Percentiles rank a stretch among this genome's conserved stretches.
These are phyloP conservation scores for Triticum aestivum DNA, from an alignment of 176 grass and related monocot genomes.

Conservation along the genomic window DNA sequence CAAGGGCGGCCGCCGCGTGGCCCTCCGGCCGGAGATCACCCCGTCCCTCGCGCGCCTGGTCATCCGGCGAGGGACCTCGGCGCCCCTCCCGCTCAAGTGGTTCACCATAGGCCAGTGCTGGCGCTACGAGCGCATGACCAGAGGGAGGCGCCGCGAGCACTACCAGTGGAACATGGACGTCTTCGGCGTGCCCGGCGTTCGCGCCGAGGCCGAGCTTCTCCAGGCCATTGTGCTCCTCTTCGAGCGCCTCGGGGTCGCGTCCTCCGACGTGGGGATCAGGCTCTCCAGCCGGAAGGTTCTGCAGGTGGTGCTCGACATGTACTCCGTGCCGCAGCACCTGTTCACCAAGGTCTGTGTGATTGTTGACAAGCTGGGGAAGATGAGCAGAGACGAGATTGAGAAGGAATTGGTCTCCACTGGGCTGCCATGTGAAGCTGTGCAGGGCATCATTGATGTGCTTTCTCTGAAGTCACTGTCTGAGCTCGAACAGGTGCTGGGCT, in stretches of 20 bases:
- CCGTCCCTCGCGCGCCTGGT: conserved; percentile 78
- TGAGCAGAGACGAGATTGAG: conserved; percentile 75
- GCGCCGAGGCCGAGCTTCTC: conserved; percentile 79
- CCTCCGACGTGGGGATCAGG: conserved; percentile 70
- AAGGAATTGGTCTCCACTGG: conserved; percentile 60
- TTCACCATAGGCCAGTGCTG: conserved; percentile 94
- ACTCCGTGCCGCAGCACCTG: conserved; percentile 56
- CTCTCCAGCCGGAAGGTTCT: conserved; percentile 91
- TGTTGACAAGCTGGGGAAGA: conserved; percentile 86
- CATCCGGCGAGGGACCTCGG: conserved; percentile 82
- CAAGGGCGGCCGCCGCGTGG: conserved; percentile 74
- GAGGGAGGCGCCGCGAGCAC: conserved; percentile 77
- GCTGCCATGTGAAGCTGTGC: conserved; percentile 61
- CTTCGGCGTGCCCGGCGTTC: conserved; percentile 71
- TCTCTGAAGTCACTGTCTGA: conserved; percentile 77
- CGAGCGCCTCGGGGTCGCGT: conserved; percentile 64
- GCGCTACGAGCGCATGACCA: conserved; percentile 91
- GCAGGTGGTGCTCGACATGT: conserved; percentile 65
- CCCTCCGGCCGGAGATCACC: conserved; percentile 81
- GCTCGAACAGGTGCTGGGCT: conserved; percentile 77
- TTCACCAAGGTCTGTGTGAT: conserved; percentile 79
- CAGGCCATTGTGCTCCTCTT: conserved; percentile 78
- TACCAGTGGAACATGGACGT: conserved; percentile 99
- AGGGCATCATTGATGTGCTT: conserved; percentile 75
- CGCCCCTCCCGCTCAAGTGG: conserved; percentile 93